These are phyloP conservation scores for Calvatia gigantea DNA, from an alignment of 768 basidiomycete genomes.

Conservation along the genomic window DNA sequence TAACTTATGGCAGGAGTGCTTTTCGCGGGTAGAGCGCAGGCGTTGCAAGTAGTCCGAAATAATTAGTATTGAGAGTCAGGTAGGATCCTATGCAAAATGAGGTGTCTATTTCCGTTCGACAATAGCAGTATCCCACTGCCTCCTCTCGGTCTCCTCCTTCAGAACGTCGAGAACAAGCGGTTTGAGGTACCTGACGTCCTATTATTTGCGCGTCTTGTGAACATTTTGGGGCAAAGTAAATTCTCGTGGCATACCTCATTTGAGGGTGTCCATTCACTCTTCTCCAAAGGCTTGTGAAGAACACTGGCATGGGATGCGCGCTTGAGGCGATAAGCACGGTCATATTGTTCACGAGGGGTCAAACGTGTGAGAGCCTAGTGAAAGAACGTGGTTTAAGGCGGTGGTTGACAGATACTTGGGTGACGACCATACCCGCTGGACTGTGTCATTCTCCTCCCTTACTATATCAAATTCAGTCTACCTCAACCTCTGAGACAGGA, in stretches of 20 bases:
- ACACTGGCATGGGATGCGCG: constrained; percentile 77
- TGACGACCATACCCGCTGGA: constrained; percentile 62
- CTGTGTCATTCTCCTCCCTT: constrained; percentile 71
- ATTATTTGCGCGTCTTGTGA: constrained; percentile 15
- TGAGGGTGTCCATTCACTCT: constrained; percentile 73
- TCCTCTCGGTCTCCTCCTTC: constrained; percentile 75
- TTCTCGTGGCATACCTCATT: constrained; percentile 55
- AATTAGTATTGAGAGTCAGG: constrained; percentile 6
- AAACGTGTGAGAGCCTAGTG: constrained; percentile 80
- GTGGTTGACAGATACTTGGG: too few species aligned
- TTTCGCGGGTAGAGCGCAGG: too few species aligned
- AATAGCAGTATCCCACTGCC: constrained; percentile 73
- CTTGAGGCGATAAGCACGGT: constrained; percentile 88
- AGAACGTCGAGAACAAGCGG: constrained; percentile 71
- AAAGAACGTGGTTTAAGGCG: neutral
- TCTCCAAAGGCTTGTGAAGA: constrained; percentile 75
- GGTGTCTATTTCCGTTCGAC: constrained; percentile 63
- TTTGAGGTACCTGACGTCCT: constrained; percentile 91
- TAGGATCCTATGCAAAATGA: constrained; percentile 12
- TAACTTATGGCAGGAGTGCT: neutral
- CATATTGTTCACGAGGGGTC: constrained; percentile 75
- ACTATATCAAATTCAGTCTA: constrained; percentile 37
- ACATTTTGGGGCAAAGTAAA: neutral
- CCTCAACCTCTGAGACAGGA: constrained; percentile 12
- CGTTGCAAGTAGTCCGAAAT: neutral